Evolutionary conservation across 257 asterid genomes (phyloP), one percentile per base, ranked within the genome.

Genomic region (Petunia secreta): DNA sequence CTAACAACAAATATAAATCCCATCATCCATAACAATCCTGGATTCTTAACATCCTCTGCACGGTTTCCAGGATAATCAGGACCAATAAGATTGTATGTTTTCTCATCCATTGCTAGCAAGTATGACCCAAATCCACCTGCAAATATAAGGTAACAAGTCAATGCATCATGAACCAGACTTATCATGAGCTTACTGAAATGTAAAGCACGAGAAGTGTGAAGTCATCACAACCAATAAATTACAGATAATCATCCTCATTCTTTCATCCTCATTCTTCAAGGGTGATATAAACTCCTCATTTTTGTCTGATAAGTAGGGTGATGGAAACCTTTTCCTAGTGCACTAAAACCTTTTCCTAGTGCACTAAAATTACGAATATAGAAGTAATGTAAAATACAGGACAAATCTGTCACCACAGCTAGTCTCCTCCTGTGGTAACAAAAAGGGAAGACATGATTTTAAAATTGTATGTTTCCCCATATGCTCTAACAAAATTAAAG

Each of bases 101-200:
- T 95, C 90, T 95, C 98, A 83, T 93, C 98, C 99, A 95, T 91
- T 46, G 99, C 88, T 52, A 95, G 92, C 92, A 95, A 84, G 80
- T 93, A 95, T 36, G 99, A 93, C 77, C 98, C 99, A 81, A 91
- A 93, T 3, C 98, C 98, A 80, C 98, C 99, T 95, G 91, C 75
- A 76, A 85, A 83, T 40, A 81, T 6, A 25, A 71, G 34, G 62
- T 79, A 64, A 79, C 43, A 50, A 13, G 58, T 15, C 15, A 57
- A 46, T 41, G 55, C 76, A 68, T 50, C 77, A 10, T 16, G 69
- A 53, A 66, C 54, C 36, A 68, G 34, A 68, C 15, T 25, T 55
- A 55, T 66, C 16, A 64, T 16, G 63, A 39, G 53, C 43, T 55
- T 41, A 58, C 40, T 57, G 13, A 55, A 9, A 44, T 53, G 66